Evolutionary conservation across 2,329 filamentous ascomycete species (phyloP), one percentile per base, ranked within the genome.

Genomic region (Apiospora pterosperma): DNA sequence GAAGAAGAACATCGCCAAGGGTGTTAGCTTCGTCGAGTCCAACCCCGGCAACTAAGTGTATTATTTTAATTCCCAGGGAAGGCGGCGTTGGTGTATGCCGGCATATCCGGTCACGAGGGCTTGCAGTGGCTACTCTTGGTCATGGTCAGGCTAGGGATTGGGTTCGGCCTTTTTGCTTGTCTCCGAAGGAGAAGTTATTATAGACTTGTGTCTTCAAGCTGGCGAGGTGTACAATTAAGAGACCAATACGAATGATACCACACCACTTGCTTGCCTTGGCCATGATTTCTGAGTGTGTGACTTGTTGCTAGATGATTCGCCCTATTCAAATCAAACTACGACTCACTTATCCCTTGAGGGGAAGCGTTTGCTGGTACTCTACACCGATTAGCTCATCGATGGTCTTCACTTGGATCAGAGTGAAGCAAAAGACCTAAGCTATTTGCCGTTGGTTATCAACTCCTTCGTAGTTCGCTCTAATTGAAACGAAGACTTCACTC

Each of bases 1-100:
- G 79, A 91, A 92, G 87, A 92, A 91, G 88, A 97, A 98, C 90
- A 97, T 98, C 79, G 84, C 89, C 81, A 98, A 97, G 92, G 93
- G 93, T 78, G 84, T 89, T 67, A 72, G 79, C 66, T 90, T 90
- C 69, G 86, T 85, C 68, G 81, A 82, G 69, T 68, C 79, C 67
- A 88, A 88, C 84, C 86, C 87, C 71, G 80, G 81, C 73, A 86
- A 87, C 64, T 66, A 66, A 64, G 62, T 52, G 59, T n/a, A 62
- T 48, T 5, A 34, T 48, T 3, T 11, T 38, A 19, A 23, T 19
- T 36, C 36, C 28, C 21, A 41, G 14, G 39, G 36, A 61, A 31
- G 23, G 7, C n/a, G 59, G 59, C 23, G 59, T 38, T 61, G 41
- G 39, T 61, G 59, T 39, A 28, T 31, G 23, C 14, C 23, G 39